Conservation (phyloP, 768 basidiomycete species). For the Termitomyces sp. region DNA sequence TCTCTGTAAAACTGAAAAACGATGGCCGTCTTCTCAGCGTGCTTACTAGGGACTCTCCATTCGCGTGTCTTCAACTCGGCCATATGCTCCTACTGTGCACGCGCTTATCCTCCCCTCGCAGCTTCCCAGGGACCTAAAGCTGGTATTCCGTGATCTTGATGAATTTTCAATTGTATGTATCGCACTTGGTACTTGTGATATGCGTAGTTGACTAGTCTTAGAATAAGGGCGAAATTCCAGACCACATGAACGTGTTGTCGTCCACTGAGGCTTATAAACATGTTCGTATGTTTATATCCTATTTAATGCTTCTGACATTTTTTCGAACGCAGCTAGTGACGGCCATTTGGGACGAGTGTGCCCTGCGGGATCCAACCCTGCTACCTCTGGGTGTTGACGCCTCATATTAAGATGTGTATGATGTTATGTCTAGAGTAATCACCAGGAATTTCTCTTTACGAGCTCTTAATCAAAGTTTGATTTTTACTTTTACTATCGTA, state of each 20-base stretch:
- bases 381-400: slow-evolving; percentile 51
- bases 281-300: slow-evolving; percentile 33
- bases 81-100: slow-evolving; percentile 72
- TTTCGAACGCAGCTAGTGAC: slow-evolving; percentile 40
- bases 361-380: slow-evolving; percentile 45
- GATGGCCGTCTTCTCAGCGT: not conserved
- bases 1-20: not conserved
- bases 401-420: not conserved
- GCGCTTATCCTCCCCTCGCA: slow-evolving; percentile 69
- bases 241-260: slow-evolving; percentile 33
- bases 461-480: not conserved
- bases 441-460: not conserved
- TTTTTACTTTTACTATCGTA: not conserved
- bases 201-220: slow-evolving; percentile 16
- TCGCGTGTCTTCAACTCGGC: slow-evolving; percentile 46
- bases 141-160: slow-evolving; percentile 66
- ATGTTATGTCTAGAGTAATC: not conserved
- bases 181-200: not conserved
- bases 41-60: slow-evolving; percentile 46
- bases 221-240: slow-evolving; percentile 40
- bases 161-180: slow-evolving; percentile 52
- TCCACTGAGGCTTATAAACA: slow-evolving; percentile 51
- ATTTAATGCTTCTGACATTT: not conserved
- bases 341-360: slow-evolving; percentile 43
- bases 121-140: slow-evolving; percentile 64